phyloP scores from a whole-genome alignment of 2,329 filamentous ascomycete species.

The Fusarium annulatum region DNA sequence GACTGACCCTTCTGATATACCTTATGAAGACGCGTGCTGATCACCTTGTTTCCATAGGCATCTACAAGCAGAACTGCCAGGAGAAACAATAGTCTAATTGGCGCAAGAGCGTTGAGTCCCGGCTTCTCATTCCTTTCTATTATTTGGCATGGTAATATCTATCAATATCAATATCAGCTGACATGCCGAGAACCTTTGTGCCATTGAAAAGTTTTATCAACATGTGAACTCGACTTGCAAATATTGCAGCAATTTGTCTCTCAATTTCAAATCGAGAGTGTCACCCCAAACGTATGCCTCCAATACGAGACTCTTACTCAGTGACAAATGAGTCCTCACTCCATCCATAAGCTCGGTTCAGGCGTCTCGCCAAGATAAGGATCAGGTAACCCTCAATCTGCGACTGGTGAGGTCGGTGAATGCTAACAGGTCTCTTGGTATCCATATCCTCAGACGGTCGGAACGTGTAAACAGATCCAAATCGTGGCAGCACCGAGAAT shows the following conservation, averaged over 20 bases:
- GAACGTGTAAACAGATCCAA: conserved; percentile 57
- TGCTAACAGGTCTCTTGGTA: conserved; percentile 45
- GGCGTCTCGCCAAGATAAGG: conserved; percentile 44
- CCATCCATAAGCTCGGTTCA: conserved; percentile 54
- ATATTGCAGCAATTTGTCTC: rapidly evolving
- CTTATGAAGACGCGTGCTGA: rapidly evolving
- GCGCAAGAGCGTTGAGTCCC: too few relatives aligned
- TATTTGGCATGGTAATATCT: not conserved
- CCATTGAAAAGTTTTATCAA: rapidly evolving
- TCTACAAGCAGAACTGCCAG: not conserved
- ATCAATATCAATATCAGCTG: not conserved
- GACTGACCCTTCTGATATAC: rapidly evolving
- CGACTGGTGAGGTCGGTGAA: conserved; percentile 53
- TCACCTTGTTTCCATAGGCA: rapidly evolving
- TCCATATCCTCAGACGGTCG: conserved; percentile 44
- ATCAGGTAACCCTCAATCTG: conserved; percentile 50
- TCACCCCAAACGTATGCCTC: rapidly evolving
- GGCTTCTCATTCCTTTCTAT: rapidly evolving
- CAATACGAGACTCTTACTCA: not conserved
- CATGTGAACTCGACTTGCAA: rapidly evolving
- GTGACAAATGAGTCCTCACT: conserved; percentile 47
- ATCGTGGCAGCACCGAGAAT: conserved; percentile 55
- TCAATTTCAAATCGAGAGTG: rapidly evolving
- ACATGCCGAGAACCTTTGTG: rapidly evolving
- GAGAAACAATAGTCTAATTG: not conserved